Conservation (phyloP, 2,329 filamentous ascomycete species). For the Neonectria ditissima region DNA sequence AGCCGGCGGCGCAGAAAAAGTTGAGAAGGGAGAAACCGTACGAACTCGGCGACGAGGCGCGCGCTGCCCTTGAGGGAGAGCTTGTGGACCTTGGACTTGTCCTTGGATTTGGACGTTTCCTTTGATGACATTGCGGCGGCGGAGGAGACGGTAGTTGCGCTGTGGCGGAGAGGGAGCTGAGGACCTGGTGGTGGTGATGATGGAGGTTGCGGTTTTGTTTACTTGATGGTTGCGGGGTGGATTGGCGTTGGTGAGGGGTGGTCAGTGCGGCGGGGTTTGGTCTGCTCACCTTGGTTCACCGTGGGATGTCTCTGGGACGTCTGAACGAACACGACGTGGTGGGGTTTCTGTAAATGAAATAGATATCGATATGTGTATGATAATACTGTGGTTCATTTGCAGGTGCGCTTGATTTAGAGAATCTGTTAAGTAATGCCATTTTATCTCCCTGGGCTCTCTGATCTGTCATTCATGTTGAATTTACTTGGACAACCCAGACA, state of each 20-base stretch:
- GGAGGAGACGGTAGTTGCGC: neutral
- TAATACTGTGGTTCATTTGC: neutral
- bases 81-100: constrained; percentile 94
- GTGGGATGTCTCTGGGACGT: neutral
- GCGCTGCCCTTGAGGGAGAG: constrained; percentile 86
- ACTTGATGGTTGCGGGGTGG: neutral
- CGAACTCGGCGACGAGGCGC: constrained; percentile 95
- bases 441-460: neutral
- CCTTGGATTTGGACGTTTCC: constrained; percentile 58
- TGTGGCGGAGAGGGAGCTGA: neutral
- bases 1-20: constrained; percentile 61
- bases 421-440: neutral
- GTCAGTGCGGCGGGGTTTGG: constrained; percentile 45
- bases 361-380: neutral
- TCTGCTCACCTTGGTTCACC: constrained; percentile 14
- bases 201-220: neutral
- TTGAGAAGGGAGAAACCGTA: constrained; percentile 74
- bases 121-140: constrained; percentile 47
- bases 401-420: neutral
- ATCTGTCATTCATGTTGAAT: neutral
- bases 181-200: neutral
- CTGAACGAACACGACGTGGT: neutral
- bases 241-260: constrained; percentile 14
- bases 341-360: neutral
- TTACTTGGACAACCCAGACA: neutral